Evolutionary conservation across 2,329 filamentous ascomycete genomes (phyloP), one percentile per base, ranked within the genome.

Genomic region (Neopestalotiopsis sp.): DNA sequence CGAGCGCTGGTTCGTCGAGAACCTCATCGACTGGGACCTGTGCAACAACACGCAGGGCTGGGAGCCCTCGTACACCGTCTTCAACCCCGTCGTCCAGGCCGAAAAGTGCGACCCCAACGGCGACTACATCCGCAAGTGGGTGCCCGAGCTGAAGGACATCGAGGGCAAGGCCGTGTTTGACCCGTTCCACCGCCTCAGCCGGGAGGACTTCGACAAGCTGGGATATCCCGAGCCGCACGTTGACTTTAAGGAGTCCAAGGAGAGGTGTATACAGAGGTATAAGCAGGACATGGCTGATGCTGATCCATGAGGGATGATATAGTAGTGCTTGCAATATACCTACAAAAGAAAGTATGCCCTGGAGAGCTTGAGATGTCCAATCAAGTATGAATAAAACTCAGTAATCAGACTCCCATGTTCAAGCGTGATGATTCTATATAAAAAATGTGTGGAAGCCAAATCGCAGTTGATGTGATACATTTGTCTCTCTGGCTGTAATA

Each of bases 31-130:
- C 73, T 88, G 88, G 13, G 88, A 90, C 72, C 88, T 90, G 73
- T 88, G 87, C 0, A 86, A 83, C 34, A 90, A 90, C 72, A 89
- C 90, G 70, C 89, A 90, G 9, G 90, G 90, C 0, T 92, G 90
- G 89, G 90, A 92, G 77, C 91, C 91, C 0, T 92, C 92, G 74
- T 93, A 93, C 72, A 83, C 90, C 1, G 90, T 93, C 34, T 93
- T 93, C 79, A 93, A 92, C 73, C 91, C 91, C 0, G 77, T 91
- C 68, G 78, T 88, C 57, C 91, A 93, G 80, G 89, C 87, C 66
- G 90, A 92, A 82, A 90, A 88, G 78, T 92, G 91, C 72, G 91
- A 93, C 78, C 80, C 82, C 0, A 80, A 88, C 0, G 91, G 90
- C 0, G 86, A 88, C 32, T 93, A 91, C 76, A 92, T 93, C 65